Evolutionary conservation across 2,329 filamentous ascomycete genomes (phyloP).

Genomic region (Penicillium sp.): DNA sequence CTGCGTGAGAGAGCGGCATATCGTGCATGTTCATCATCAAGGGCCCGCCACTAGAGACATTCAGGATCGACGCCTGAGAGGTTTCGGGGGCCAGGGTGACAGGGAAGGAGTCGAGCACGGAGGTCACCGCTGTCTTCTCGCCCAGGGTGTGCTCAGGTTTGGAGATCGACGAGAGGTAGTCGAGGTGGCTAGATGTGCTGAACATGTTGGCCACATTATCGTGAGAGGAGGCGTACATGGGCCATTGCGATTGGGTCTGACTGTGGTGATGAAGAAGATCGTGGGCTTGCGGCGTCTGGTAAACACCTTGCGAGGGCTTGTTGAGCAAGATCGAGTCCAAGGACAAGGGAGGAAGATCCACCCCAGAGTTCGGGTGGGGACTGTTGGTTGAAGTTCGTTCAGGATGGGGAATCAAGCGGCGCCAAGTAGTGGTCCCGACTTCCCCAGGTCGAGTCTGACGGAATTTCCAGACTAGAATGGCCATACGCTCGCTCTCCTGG

Average conservation of each 20-base stretch:
- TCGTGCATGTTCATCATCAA: constrained; percentile 34
- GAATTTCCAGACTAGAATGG: constrained; percentile 44
- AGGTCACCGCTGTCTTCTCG: constrained; percentile 32
- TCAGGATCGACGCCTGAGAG: constrained; percentile 26
- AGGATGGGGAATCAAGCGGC: constrained; percentile 35
- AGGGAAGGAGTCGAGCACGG: constrained; percentile 32
- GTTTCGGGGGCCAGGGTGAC: constrained; percentile 27
- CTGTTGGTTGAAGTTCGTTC: constrained; percentile 35
- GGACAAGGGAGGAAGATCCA: constrained; percentile 34
- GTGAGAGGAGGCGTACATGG: constrained; percentile 30
- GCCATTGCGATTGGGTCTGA: constrained; percentile 28
- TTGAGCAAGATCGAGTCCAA: constrained; percentile 31
- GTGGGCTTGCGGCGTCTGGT: constrained; percentile 27
- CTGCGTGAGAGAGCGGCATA: constrained; percentile 28
- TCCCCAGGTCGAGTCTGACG: constrained; percentile 36
- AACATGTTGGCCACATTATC: constrained; percentile 33
- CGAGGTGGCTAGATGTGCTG: constrained; percentile 26
- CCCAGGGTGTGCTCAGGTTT: constrained; percentile 30
- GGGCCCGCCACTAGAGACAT: constrained; percentile 23
- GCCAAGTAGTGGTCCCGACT: constrained; percentile 42
- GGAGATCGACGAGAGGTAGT: constrained; percentile 31
- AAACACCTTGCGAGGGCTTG: constrained; percentile 27
- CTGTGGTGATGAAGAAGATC: constrained; percentile 25
- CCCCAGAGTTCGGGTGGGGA: constrained; percentile 26
- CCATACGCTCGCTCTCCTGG: constrained; percentile 35